These are phyloP conservation scores for Punica granatum DNA, from an alignment of 345 rosid genomes.

Conservation along the genomic window DNA sequence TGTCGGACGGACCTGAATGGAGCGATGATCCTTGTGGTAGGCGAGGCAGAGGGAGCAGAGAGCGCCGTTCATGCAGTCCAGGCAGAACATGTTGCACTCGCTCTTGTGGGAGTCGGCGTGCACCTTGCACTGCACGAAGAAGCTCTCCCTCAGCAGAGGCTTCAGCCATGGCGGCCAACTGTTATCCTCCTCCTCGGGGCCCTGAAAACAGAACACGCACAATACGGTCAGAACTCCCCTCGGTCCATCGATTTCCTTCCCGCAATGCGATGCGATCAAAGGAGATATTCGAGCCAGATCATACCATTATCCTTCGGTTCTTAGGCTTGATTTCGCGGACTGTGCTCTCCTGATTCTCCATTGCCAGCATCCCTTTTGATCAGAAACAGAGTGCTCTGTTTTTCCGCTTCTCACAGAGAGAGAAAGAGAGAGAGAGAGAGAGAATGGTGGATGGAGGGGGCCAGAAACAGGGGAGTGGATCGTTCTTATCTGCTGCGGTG, in stretches of 20 bases:
- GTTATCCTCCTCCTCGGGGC: conserved; percentile 20
- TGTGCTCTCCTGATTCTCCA: conserved; percentile 37
- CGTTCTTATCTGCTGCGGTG: conserved; percentile 16
- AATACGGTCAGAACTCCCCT: background rate
- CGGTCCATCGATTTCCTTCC: background rate
- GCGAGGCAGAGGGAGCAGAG: conserved; percentile 75
- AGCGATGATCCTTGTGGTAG: conserved; percentile 63
- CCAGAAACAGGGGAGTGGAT: conserved; percentile 4
- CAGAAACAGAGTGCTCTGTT: conserved; percentile 12
- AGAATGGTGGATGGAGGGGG: background rate
- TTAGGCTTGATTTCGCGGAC: conserved; percentile 39
- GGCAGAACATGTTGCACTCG: conserved; percentile 92
- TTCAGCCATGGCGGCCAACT: conserved; percentile 70
- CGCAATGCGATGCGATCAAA: background rate
- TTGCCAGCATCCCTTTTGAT: conserved; percentile 26
- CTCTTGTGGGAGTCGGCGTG: conserved; percentile 81
- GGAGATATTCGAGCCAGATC: background rate
- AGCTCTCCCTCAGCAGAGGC: conserved; percentile 56
- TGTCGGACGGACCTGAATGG: conserved; percentile 74
- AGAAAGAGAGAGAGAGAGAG: conserved; percentile 1
- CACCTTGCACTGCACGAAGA: conserved; percentile 77
- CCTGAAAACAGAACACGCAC: background rate
- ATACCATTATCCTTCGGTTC: conserved; percentile 55
- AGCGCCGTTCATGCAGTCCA: conserved; percentile 74
- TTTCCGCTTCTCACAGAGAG: conserved; percentile 6